Base-by-base conservation (phyloP, 164 flowering plant species). In the Aristolochia californica region DNA sequence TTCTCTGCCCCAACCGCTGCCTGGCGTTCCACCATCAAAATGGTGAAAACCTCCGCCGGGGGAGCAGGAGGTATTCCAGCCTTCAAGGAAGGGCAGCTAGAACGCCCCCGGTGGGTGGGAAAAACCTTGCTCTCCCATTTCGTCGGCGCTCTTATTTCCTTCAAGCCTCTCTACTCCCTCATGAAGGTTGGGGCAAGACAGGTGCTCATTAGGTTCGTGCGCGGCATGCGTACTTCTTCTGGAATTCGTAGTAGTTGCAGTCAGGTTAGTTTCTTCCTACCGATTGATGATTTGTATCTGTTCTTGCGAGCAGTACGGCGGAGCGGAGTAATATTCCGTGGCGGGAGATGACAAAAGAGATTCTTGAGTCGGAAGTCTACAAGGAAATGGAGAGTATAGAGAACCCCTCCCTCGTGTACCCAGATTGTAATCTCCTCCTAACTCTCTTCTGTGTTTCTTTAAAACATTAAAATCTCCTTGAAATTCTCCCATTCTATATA, bases 241-340 rank as follows among this genome's bases (percentile, higher is more conserved):
- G 13, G 17, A 11, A 26, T n/a, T 40, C 21, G 5, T 27, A n/a
- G 14, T 26, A 53, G 17, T 13, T 24, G 7, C 12, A 3, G 16
- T 10, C 17, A 2, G 24, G 13, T 27, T 53, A 9, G 56, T 24
- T 53, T 24, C 26, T 25, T 10, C 12, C 7, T 13, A 8, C 25
- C 2, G 7, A 7, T 53, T 11, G 14, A 7, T 17, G 10, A 28
- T 5, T 28, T 14, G 13, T 26, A 12, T 5, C 17, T 51, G 21
- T 25, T 57, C 24, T 20, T 7, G 15, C 8, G 58, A 68, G 62
- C 84, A 80, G 91, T 62, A 83, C 91, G 59, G 91, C 91, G 30
- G 88, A 85, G 77, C 78, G 78, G 63, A 67, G 68, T n/a, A 72
- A 78, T 55, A 78, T 85, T 55, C 88, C 91, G 25, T 85, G 91